Conservation (phyloP, 2,329 filamentous ascomycete genomes). For the Aspergillus fumigatiaffinis region DNA sequence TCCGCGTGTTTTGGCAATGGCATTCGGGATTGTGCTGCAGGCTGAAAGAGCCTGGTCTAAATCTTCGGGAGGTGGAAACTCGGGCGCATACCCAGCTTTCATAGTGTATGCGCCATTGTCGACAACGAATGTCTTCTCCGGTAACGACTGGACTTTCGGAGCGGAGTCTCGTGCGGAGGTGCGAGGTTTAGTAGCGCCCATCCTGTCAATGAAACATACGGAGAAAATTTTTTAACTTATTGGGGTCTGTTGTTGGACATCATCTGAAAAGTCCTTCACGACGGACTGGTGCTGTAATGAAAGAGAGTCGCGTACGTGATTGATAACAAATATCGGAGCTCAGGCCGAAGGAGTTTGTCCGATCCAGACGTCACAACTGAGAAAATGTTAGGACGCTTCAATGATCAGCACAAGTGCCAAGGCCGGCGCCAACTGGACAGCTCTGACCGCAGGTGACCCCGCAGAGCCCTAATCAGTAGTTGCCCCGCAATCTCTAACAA, state of each 20-base stretch:
- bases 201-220: constrained; percentile 6
- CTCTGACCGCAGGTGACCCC: constrained; percentile 20
- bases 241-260: background rate
- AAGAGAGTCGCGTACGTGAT: background rate
- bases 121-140: constrained; percentile 71
- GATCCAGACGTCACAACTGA: constrained; percentile 11
- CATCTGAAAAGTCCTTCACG: background rate
- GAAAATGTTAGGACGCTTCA: constrained; percentile 12
- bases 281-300: background rate
- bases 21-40: constrained; percentile 79
- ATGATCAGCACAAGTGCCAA: constrained; percentile 16
- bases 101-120: constrained; percentile 91
- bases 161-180: constrained; percentile 50
- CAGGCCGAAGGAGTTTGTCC: constrained; percentile 8
- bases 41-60: constrained; percentile 37
- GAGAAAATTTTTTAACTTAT: background rate
- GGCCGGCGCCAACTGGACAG: constrained; percentile 6
- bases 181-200: constrained; percentile 34
- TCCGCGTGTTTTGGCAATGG: constrained; percentile 77
- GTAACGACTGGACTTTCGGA: constrained; percentile 48
- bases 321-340: constrained; percentile 4
- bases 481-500: constrained; percentile 26
- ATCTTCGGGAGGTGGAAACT: constrained; percentile 29
- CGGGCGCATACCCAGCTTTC: constrained; percentile 75
- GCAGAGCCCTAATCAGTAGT: constrained; percentile 28